Conservation (phyloP, 495 filamentous ascomycete genomes). For the Darksidea phi region DNA sequence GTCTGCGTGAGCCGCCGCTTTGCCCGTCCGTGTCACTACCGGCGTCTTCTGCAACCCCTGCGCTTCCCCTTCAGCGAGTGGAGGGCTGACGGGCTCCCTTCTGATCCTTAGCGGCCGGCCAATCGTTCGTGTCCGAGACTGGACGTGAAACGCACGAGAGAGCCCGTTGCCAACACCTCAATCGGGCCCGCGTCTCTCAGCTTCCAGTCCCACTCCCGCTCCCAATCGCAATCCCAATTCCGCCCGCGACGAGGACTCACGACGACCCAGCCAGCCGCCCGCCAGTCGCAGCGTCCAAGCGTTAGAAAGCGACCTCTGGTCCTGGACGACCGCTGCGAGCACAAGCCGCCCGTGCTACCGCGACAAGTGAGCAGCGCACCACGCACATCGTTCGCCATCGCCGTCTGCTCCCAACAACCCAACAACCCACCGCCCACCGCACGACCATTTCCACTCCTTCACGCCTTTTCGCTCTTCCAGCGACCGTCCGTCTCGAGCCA, state of each 20-base stretch:
- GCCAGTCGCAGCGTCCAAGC: slow-evolving; percentile 27
- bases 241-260: slow-evolving; percentile 3
- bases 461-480: not conserved
- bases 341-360: slow-evolving; percentile 1
- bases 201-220: slow-evolving; percentile 22
- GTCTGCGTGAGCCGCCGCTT: too few species aligned
- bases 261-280: slow-evolving; percentile 19
- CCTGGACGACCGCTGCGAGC: slow-evolving; percentile 19
- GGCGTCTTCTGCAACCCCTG: too few species aligned
- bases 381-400: slow-evolving; percentile 3
- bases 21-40: too few species aligned
- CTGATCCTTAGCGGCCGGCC: slow-evolving; percentile 22
- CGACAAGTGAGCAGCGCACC: not conserved
- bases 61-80: too few species aligned
- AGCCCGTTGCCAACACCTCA: slow-evolving; percentile 6
- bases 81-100: slow-evolving; percentile 28
- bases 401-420: slow-evolving; percentile 1
- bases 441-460: slow-evolving; percentile 8
- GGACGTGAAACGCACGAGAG: slow-evolving; percentile 26
- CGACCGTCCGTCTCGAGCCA: slow-evolving; percentile 9
- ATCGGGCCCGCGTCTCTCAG: slow-evolving; percentile 1
- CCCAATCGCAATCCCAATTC: slow-evolving; percentile 13
- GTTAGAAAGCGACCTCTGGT: not conserved
- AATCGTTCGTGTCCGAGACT: slow-evolving; percentile 20
- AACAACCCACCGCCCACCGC: slow-evolving; percentile 30